Conservation (phyloP, 768 basidiomycete species). For the Pleurotus eryngii region DNA sequence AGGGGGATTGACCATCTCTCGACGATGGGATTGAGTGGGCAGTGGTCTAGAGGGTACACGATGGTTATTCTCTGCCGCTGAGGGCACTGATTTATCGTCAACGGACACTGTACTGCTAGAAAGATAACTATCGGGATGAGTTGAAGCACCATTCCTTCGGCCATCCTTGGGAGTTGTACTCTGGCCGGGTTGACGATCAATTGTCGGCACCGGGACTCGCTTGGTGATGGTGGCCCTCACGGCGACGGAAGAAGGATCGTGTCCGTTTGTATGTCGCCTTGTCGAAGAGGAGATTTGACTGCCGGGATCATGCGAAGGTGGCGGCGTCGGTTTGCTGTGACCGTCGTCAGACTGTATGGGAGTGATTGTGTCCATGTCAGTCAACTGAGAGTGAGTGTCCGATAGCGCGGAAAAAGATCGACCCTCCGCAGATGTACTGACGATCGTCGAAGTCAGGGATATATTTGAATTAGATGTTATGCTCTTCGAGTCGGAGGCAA, state of each 20-base stretch:
- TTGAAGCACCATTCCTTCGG: too few relatives aligned
- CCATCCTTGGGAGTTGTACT: too few relatives aligned
- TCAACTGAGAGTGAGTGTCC: neutral
- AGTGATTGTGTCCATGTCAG: neutral
- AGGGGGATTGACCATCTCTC: slow-evolving; percentile 10
- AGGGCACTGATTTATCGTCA: too few relatives aligned
- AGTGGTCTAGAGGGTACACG: too few relatives aligned
- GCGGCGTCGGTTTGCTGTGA: neutral
- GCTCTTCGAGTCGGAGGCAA: slow-evolving; percentile 6
- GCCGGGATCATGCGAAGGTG: too few relatives aligned
- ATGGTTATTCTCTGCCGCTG: too few relatives aligned
- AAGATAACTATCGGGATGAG: too few relatives aligned
- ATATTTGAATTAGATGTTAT: slow-evolving; percentile 27
- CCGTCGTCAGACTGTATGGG: slow-evolving; percentile 5
- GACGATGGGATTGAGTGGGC: neutral
- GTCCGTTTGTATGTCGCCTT: too few relatives aligned
- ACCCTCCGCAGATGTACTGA: neutral
- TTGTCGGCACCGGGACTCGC: neutral
- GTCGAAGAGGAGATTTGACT: neutral
- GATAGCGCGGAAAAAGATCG: neutral
- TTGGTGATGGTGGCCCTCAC: slow-evolving; percentile 2
- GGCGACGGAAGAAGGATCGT: neutral
- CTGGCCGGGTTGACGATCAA: neutral
- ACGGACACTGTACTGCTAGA: too few relatives aligned
- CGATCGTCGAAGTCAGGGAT: slow-evolving; percentile 18